phyloP scores from a whole-genome alignment of 2,329 filamentous ascomycete species.

The Cytospora leucostoma region DNA sequence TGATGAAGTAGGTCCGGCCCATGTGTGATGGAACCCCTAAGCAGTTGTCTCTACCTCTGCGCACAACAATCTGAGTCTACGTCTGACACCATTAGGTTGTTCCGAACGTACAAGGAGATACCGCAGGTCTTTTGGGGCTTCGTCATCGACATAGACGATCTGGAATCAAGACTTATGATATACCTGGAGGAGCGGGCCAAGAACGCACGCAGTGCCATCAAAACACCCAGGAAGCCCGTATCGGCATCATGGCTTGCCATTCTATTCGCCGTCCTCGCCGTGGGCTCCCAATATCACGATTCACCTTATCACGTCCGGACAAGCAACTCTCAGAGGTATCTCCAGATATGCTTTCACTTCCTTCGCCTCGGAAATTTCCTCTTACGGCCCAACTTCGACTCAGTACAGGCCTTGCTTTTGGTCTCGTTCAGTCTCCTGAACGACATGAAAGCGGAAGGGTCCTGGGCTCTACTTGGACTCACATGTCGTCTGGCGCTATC shows the following conservation, averaged over 20 bases:
- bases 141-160: conserved; percentile 65
- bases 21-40: conserved; percentile 4
- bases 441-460: conserved; percentile 70
- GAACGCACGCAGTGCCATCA: conserved; percentile 46
- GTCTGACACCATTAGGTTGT: conserved; percentile 48
- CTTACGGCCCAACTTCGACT: conserved; percentile 64
- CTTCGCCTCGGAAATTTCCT: conserved; percentile 64
- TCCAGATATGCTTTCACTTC: conserved; percentile 67
- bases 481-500: conserved; percentile 67
- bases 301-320: conserved; percentile 63
- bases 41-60: background rate
- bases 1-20: conserved; percentile 59
- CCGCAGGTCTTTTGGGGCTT: conserved; percentile 70
- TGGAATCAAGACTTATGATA: conserved; percentile 64
- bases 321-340: conserved; percentile 60
- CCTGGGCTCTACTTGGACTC: conserved; percentile 65
- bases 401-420: conserved; percentile 64
- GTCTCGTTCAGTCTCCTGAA: conserved; percentile 66
- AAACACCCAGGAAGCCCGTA: conserved; percentile 50
- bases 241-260: conserved; percentile 68
- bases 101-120: conserved; percentile 67
- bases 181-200: conserved; percentile 66
- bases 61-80: background rate
- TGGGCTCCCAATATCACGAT: conserved; percentile 68
- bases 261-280: conserved; percentile 64